A percentile compares a stretch with the other conserved stretches of the same genome.
Conservation (phyloP, 2,329 filamentous ascomycete species). For the Ophiocordyceps sinensis region DNA sequence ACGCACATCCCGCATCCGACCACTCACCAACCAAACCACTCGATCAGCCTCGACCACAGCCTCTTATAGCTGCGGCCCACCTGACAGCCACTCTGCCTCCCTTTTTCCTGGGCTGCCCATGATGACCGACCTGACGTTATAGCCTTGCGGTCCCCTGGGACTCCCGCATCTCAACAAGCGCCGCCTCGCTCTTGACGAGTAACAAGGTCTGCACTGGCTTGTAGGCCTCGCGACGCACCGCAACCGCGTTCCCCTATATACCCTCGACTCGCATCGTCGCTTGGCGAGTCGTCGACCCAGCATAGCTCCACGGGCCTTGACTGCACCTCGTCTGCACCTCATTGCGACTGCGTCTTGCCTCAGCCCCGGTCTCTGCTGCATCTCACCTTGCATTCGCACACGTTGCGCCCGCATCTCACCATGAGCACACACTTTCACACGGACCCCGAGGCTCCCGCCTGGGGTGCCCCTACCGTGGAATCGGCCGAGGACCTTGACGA, state of each 20-base stretch:
- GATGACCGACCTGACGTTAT: slow-evolving; percentile 21
- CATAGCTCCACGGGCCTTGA: too few species aligned
- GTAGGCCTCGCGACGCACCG: slow-evolving; percentile 10
- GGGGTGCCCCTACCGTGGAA: slow-evolving; percentile 28
- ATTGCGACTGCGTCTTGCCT: not conserved
- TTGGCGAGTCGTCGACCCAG: too few species aligned
- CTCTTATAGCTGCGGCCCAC: not conserved
- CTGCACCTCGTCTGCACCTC: not conserved
- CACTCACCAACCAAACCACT: not conserved
- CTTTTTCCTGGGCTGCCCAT: slow-evolving; percentile 10
- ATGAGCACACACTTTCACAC: slow-evolving; percentile 13
- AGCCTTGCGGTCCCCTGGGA: slow-evolving; percentile 23
- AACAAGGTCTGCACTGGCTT: slow-evolving; percentile 10
- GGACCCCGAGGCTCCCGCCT: slow-evolving; percentile 14
- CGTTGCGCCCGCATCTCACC: slow-evolving; percentile 1
- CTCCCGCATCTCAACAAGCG: slow-evolving; percentile 8
- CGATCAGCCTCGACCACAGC: not conserved
- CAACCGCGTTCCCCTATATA: slow-evolving; percentile 1
- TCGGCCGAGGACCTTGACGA: slow-evolving; percentile 75
- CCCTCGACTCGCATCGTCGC: not conserved
- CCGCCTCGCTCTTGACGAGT: slow-evolving; percentile 5
- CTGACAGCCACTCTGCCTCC: not conserved
- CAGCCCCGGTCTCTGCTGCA: not conserved
- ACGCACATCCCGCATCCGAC: not conserved
- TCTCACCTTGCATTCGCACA: not conserved